Conservation (phyloP, 305 asterid genomes). For the Rubia tinctorum region DNA sequence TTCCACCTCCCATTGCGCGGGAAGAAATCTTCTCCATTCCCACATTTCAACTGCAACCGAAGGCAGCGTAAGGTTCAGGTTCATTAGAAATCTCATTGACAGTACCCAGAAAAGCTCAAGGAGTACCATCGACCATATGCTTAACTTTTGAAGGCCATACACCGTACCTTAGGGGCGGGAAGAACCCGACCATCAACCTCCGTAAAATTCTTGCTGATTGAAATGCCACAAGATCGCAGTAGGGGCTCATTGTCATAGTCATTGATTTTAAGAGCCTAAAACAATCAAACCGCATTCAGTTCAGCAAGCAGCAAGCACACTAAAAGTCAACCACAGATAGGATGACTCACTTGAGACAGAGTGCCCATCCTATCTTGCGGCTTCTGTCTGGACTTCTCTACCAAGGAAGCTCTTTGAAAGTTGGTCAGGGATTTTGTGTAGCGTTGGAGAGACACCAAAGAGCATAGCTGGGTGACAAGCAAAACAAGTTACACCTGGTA, state of each 20-base stretch:
- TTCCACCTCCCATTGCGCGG: constrained; percentile 64
- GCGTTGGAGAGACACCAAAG: constrained; percentile 60
- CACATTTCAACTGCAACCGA: constrained; percentile 48
- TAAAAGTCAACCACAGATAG: neutral
- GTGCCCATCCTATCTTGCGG: constrained; percentile 74
- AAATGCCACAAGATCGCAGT: constrained; percentile 63
- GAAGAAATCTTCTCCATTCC: constrained; percentile 53
- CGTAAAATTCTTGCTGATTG: constrained; percentile 51
- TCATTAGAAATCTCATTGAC: neutral
- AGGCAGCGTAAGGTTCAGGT: neutral
- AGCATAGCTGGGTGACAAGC: constrained; percentile 18
- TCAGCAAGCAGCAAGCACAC: neutral
- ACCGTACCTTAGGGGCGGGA: constrained; percentile 57
- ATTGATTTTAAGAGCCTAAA: constrained; percentile 63
- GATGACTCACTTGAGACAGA: constrained; percentile 44
- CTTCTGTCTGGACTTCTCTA: constrained; percentile 81
- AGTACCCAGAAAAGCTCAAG: neutral
- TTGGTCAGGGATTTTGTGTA: constrained; percentile 69
- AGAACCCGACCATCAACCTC: constrained; percentile 78
- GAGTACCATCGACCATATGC: neutral
- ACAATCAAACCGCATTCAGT: constrained; percentile 1
- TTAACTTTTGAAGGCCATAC: neutral
- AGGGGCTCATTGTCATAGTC: constrained; percentile 66
- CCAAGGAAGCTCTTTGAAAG: constrained; percentile 65
- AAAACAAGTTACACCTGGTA: neutral